Base-by-base conservation (phyloP, 495 filamentous ascomycete species). In the Aspergillus sclerotiicarbonarius region DNA sequence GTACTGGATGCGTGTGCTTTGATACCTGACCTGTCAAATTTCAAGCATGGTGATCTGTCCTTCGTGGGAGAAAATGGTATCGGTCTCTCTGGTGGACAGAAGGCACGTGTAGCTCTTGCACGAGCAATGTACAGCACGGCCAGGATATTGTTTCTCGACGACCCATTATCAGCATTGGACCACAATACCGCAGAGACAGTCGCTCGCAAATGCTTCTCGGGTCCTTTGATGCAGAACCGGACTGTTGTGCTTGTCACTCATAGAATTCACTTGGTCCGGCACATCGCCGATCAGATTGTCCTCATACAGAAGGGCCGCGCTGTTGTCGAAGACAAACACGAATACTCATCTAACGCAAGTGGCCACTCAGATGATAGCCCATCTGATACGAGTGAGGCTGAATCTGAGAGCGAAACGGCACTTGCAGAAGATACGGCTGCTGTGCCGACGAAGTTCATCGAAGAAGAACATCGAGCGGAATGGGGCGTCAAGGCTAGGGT, bases 171-270 rank as follows among this genome's bases (percentile, higher is more conserved):
- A 16, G 88, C 88, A 0, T 71, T 87, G 10, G 86, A 86, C 64
- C 89, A 93, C 63, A 81, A 87, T 25, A 96, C 91, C 0, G 90
- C 90, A 1, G 85, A 90, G 57, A 74, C 69, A 5, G 87, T 96
- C 48, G 79, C 91, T 30, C 74, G 77, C 29, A 90, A 85, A 59
- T 84, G 89, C 59, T 81, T 96, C 37, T 69, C 67, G 1, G 87
- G 88, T 1, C 77, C 82, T 1, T 70, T 96, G 51, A 71, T 87
- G 59, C 71, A 84, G 32, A 83, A 72, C 15, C 80, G 89, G 13
- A 84, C 80, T 0, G 70, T 87, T 15, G 77, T 93, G 25, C 80
- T 96, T 10, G 88, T 91, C 8, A 96, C 91, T 0, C 91, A 96
- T 71, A 85, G 91, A 3, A 84, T 84, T 3, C 82, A 88, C 51